phyloP scores from a whole-genome alignment of 2,329 filamentous ascomycete species.

The Emericellopsis atlantica region DNA sequence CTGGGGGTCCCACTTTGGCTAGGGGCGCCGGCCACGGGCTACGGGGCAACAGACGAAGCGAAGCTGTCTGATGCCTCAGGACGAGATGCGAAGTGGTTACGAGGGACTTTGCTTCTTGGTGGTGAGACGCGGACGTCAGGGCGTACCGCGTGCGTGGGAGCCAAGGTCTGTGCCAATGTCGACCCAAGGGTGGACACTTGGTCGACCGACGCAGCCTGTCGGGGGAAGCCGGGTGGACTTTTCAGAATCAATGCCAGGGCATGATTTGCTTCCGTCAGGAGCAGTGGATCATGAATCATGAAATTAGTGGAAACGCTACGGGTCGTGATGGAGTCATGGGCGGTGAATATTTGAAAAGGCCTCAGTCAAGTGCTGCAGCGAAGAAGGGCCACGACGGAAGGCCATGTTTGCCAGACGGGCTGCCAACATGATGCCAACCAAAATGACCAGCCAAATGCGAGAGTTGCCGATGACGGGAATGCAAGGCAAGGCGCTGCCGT shows the following conservation, averaged over 20 bases:
- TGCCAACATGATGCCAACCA: not conserved
- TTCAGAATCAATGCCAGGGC: slow-evolving; percentile 1
- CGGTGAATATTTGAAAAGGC: not conserved
- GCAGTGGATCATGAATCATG: slow-evolving; percentile 5
- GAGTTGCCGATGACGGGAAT: too few relatives aligned
- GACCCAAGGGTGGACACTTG: not conserved
- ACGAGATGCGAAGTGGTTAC: not conserved
- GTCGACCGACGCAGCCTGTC: slow-evolving; percentile 1
- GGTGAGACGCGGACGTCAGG: not conserved
- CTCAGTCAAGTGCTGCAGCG: not conserved
- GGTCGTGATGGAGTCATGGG: not conserved
- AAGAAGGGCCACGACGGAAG: not conserved
- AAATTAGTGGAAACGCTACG: not conserved
- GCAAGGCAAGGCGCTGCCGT: not conserved
- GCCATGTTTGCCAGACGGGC: not conserved
- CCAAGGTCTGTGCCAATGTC: slow-evolving; percentile 1
- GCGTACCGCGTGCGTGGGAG: not conserved
- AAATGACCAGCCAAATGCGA: too few relatives aligned
- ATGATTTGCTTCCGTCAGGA: slow-evolving; percentile 2
- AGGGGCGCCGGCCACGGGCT: not conserved
- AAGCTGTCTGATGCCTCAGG: slow-evolving; percentile 1
- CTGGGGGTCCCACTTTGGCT: slow-evolving; percentile 18
- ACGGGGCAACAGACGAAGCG: not conserved
- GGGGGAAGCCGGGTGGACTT: slow-evolving; percentile 5
- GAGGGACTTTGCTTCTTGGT: not conserved